These are phyloP conservation scores for Gaultheria prostrata DNA, from an alignment of 148 eudicot species.

Conservation along the genomic window DNA sequence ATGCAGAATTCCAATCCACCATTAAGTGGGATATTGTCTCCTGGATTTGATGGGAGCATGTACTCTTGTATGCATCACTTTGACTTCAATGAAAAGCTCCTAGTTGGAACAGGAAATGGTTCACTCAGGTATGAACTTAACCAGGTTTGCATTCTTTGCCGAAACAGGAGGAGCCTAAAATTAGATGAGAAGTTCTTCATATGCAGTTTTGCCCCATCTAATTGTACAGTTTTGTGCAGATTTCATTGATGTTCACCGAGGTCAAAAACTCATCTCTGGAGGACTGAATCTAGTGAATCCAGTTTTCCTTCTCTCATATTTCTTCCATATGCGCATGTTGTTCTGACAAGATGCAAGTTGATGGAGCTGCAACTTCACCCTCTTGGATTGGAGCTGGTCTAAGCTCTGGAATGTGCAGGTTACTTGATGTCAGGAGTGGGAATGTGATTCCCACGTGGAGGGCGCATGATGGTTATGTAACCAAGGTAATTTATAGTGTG, in stretches of 20 bases:
- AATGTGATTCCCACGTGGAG: constrained; percentile 81
- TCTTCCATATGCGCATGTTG: constrained; percentile 88
- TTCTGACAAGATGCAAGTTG: constrained; percentile 45
- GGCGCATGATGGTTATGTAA: constrained; percentile 95
- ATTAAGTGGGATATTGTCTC: constrained; percentile 65
- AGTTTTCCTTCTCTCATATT: constrained; percentile 71
- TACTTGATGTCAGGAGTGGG: constrained; percentile 89
- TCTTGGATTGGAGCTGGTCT: constrained; percentile 91
- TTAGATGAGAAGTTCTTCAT: not conserved
- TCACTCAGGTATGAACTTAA: constrained; percentile 64
- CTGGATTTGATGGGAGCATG: constrained; percentile 76
- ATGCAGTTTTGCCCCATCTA: not conserved
- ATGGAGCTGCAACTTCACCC: constrained; percentile 41
- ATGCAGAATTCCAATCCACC: constrained; percentile 68
- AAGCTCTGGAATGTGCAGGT: constrained; percentile 82
- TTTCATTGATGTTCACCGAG: constrained; percentile 71
- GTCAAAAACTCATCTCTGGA: constrained; percentile 93
- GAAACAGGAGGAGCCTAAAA: not conserved
- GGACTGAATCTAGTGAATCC: constrained; percentile 57
- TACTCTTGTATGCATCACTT: constrained; percentile 91
- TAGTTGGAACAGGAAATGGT: constrained; percentile 92
- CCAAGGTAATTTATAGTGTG: constrained; percentile 55
- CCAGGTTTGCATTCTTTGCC: not conserved
- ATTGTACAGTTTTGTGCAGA: constrained; percentile 38
- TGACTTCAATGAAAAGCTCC: constrained; percentile 55